Evolutionary conservation across 1,284 basidiomycete species (phyloP).

Genomic region (Naganishia sp.): DNA sequence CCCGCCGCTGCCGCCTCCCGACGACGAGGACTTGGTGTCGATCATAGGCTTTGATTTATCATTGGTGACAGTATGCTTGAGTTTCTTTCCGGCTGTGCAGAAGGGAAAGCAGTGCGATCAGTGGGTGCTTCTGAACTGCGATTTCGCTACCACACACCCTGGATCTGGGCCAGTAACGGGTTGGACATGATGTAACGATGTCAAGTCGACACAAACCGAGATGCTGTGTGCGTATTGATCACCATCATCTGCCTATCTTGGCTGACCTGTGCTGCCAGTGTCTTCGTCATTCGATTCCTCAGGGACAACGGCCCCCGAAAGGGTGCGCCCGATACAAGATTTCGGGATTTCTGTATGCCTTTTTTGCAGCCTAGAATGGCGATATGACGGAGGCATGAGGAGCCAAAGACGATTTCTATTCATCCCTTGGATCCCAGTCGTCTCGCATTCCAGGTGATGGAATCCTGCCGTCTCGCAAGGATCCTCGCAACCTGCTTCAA

Average conservation of each 20-base stretch:
- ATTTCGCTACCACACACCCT: background rate
- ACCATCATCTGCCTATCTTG: background rate
- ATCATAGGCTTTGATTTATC: conserved; percentile 74
- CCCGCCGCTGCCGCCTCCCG: conserved; percentile 55
- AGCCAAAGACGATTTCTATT: too few species aligned
- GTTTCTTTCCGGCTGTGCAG: conserved; percentile 16
- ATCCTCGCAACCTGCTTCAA: too few species aligned
- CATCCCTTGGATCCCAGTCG: too few species aligned
- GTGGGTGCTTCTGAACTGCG: background rate
- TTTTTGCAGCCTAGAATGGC: too few species aligned
- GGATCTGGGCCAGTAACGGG: conserved; percentile 23
- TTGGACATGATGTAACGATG: conserved; percentile 16
- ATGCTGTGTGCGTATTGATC: background rate
- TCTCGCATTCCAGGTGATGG: too few species aligned
- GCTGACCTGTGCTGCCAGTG: background rate
- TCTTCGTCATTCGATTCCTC: background rate
- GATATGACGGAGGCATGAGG: too few species aligned
- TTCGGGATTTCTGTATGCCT: too few species aligned
- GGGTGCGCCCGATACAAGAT: too few species aligned
- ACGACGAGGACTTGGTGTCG: conserved; percentile 54
- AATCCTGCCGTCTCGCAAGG: too few species aligned
- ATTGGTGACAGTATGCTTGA: conserved; percentile 62
- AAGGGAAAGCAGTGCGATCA: background rate
- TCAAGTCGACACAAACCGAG: background rate
- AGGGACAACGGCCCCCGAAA: too few species aligned